phyloP scores from a whole-genome alignment of 371 early-diverging fungal genomes.

The Mortierella sp. region DNA sequence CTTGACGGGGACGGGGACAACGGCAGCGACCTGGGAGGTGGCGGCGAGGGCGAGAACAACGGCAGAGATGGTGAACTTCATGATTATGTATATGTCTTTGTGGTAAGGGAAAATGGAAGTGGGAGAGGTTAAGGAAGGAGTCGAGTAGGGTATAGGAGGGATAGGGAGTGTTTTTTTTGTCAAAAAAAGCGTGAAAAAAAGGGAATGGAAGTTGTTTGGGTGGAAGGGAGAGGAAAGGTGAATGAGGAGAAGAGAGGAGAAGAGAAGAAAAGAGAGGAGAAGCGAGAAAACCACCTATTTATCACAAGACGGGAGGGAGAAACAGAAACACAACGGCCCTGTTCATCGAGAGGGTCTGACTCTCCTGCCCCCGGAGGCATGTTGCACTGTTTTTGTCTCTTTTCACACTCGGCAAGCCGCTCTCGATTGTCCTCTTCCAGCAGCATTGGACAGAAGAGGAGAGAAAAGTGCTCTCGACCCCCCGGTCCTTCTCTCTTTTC shows the following conservation, averaged over 20 bases:
- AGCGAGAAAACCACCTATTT: not conserved
- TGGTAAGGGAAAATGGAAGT: not conserved
- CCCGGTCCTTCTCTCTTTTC: not conserved
- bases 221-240: conserved; percentile 2
- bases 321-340: not conserved
- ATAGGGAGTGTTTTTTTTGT: not conserved
- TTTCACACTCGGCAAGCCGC: no score
- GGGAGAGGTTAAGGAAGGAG: not conserved
- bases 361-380: not conserved
- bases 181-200: conserved; percentile 24
- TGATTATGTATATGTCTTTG: conserved; percentile 15
- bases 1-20: conserved; percentile 34
- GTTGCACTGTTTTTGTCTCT: no score
- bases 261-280: not conserved
- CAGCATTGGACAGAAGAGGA: not conserved
- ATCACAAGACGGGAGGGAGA: not conserved
- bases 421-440: no score
- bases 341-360: no score
- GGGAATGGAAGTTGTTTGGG: conserved; percentile 14
- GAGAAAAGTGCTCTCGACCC: conserved; percentile 6
- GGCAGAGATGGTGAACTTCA: conserved; percentile 25
- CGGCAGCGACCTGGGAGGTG: conserved; percentile 47
- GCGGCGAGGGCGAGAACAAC: conserved; percentile 14
- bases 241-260: not conserved
- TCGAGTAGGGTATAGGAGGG: not conserved